Conservation (phyloP, 73 alveolate genomes). For the Paramecium biaurelia region DNA sequence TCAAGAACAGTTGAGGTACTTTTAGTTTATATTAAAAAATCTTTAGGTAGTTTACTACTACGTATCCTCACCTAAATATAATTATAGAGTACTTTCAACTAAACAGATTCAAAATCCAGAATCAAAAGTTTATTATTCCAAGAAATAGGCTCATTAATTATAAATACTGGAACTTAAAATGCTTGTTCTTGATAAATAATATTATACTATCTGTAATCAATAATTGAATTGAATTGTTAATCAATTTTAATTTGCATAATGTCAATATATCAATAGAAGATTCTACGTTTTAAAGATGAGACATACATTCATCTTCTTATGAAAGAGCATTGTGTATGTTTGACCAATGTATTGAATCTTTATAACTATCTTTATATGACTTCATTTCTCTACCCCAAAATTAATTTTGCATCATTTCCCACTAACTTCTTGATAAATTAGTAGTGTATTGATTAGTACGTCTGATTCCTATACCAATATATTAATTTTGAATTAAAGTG, state of each 20-base stretch:
- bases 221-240: not conserved
- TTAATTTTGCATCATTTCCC: not conserved
- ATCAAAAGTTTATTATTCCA: not conserved
- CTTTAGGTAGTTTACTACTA: not conserved
- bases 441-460: not conserved
- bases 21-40: not conserved
- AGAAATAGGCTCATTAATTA: not conserved
- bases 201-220: not conserved
- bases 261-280: not conserved
- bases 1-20: not conserved
- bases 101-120: not conserved
- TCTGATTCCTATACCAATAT: not conserved
- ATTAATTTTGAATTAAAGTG: not conserved
- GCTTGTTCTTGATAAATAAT: not conserved
- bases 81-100: not conserved
- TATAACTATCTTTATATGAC: not conserved
- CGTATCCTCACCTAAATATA: not conserved
- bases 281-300: not conserved
- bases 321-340: not conserved
- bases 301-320: not conserved
- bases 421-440: not conserved
- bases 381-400: conserved; percentile 33
- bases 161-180: conserved; percentile 30
- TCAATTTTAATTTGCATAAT: not conserved
- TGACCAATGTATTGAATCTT: not conserved